These are phyloP conservation scores for Lentinula novae-zelandiae DNA, from an alignment of 1,284 basidiomycete genomes.

Conservation along the genomic window DNA sequence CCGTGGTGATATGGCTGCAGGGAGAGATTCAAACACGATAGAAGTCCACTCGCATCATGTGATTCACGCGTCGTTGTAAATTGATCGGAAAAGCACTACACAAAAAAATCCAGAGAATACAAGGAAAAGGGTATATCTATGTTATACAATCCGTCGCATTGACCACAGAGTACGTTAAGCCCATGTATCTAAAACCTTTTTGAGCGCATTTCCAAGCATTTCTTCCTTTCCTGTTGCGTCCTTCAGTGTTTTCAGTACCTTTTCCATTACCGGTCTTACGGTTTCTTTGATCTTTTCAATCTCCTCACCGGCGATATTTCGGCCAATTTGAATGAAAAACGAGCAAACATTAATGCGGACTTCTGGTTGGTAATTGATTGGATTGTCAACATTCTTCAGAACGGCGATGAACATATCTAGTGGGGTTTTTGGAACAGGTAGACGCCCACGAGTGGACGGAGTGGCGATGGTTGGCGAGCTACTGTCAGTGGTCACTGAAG, in stretches of 20 bases:
- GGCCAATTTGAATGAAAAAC: conserved; percentile 60
- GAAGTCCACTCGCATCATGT: neutral
- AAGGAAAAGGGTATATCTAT: neutral
- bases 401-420: conserved; percentile 64
- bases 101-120: neutral
- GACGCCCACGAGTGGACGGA: conserved; percentile 35
- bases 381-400: conserved; percentile 51
- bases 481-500: conserved; percentile 37
- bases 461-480: conserved; percentile 40
- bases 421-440: conserved; percentile 43
- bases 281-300: conserved; percentile 46
- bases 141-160: neutral
- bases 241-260: conserved; percentile 33
- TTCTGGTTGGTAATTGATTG: conserved; percentile 58
- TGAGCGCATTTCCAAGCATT: conserved; percentile 41
- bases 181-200: conserved; percentile 45
- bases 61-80: neutral
- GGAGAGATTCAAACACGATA: neutral
- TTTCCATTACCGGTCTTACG: conserved; percentile 48
- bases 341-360: conserved; percentile 72
- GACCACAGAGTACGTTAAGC: neutral
- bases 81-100: too few relatives aligned
- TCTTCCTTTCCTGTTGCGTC: conserved; percentile 37
- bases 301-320: conserved; percentile 44
- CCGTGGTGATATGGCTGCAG: neutral